These are phyloP conservation scores for Exobasidium cylindrosporum DNA, from an alignment of 1,284 basidiomycete genomes.

Conservation along the genomic window DNA sequence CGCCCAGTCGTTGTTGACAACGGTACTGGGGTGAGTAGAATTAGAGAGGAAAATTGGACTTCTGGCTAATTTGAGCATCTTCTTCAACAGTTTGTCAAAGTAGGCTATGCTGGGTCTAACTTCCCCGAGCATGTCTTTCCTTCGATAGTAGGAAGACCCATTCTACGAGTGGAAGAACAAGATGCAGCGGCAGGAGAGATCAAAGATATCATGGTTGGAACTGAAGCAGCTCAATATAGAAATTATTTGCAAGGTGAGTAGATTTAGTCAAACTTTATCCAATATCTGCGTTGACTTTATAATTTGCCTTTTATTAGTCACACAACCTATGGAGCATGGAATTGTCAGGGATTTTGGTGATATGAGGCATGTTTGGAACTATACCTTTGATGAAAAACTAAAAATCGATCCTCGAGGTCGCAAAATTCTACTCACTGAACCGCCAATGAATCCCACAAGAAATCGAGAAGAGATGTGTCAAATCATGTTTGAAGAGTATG, in stretches of 20 bases:
- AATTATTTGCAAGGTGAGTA: constrained; percentile 95
- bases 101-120: constrained; percentile 84
- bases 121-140: constrained; percentile 99
- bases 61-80: not conserved
- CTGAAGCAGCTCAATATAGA: constrained; percentile 88
- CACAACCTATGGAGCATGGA: constrained; percentile 98
- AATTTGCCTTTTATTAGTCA: no score
- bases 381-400: constrained; percentile 95
- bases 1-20: constrained; percentile 91
- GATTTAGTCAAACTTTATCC: no score
- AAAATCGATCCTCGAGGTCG: constrained; percentile 78
- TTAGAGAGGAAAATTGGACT: not conserved
- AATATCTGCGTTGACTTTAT: no score
- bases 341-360: constrained; percentile 99
- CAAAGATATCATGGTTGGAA: constrained; percentile 96
- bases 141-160: constrained; percentile 92
- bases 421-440: constrained; percentile 93
- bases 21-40: constrained; percentile 79
- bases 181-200: constrained; percentile 62
- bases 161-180: constrained; percentile 94
- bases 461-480: constrained; percentile 93
- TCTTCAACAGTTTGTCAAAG: constrained; percentile 68
- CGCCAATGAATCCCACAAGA: constrained; percentile 97
- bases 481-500: constrained; percentile 99
- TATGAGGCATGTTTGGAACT: constrained; percentile 73